Evolutionary conservation across 805 yeast species (phyloP).

Genomic region (Saturnispora zaruensis): DNA sequence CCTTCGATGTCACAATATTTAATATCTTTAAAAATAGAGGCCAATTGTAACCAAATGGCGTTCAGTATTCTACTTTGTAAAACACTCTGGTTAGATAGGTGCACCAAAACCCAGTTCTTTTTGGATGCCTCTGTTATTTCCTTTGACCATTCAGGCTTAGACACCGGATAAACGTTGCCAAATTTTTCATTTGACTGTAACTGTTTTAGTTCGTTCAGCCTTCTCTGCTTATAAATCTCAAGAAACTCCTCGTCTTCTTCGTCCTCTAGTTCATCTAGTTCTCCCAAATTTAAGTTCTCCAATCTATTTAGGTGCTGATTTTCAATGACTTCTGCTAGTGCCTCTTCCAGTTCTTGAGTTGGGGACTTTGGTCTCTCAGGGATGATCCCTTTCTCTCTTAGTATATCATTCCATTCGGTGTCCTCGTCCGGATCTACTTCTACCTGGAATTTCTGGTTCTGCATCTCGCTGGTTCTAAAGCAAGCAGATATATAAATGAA

Average conservation of each 20-base stretch:
- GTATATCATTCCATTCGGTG: conserved; percentile 97
- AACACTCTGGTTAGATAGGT: conserved; percentile 59
- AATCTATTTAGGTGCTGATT: conserved; percentile 77
- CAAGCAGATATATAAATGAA: neutral
- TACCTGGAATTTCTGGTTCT: conserved; percentile 59
- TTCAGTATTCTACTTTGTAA: conserved; percentile 68
- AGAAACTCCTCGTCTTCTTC: conserved; percentile 91
- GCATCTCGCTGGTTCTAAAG: conserved; percentile 1
- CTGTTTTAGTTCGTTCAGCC: conserved; percentile 65
- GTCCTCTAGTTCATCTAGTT: conserved; percentile 79
- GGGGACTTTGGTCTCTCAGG: conserved; percentile 91
- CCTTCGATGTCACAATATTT: conserved; percentile 93
- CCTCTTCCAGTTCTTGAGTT: conserved; percentile 77
- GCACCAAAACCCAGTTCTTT: conserved; percentile 61
- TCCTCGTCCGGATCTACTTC: conserved; percentile 94
- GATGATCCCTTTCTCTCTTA: conserved; percentile 81
- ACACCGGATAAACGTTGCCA: conserved; percentile 70
- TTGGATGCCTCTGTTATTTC: conserved; percentile 81
- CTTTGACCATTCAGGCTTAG: conserved; percentile 78
- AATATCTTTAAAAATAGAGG: conserved; percentile 65
- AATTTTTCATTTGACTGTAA: conserved; percentile 48
- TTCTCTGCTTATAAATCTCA: conserved; percentile 62
- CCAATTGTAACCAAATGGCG: conserved; percentile 46
- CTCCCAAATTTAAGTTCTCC: conserved; percentile 69
- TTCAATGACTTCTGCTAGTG: conserved; percentile 71